Conservation (phyloP, 2,329 filamentous ascomycete species). For the Ophiobolus disseminans region DNA sequence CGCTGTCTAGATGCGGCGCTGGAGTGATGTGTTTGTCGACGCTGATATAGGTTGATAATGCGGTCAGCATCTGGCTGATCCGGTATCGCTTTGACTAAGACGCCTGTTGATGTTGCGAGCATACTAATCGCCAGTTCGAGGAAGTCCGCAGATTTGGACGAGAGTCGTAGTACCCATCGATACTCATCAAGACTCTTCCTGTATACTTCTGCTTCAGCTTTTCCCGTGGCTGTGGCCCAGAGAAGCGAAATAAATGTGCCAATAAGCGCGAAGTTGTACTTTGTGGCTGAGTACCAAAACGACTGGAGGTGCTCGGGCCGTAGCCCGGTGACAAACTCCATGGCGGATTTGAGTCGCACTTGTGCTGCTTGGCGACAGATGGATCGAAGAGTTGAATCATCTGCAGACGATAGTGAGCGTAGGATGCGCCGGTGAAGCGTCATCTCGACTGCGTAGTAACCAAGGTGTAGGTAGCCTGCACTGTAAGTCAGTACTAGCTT, state of each 20-base stretch:
- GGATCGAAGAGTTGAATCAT: constrained; percentile 40
- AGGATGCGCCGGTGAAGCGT: constrained; percentile 55
- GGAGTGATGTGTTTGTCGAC: background rate
- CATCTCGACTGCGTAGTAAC: constrained; percentile 56
- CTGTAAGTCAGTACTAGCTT: background rate
- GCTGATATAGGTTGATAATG: constrained; percentile 5
- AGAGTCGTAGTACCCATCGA: constrained; percentile 52
- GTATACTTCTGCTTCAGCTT: constrained; percentile 47
- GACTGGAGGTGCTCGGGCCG: constrained; percentile 55
- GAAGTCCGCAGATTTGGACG: constrained; percentile 53
- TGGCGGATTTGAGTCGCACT: constrained; percentile 53
- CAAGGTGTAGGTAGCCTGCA: constrained; percentile 53
- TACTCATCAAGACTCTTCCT: constrained; percentile 50
- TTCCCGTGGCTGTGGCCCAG: constrained; percentile 41
- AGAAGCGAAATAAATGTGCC: constrained; percentile 52
- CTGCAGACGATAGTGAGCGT: constrained; percentile 38
- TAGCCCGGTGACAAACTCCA: constrained; percentile 54
- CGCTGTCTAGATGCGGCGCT: background rate
- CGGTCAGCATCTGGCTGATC: constrained; percentile 7
- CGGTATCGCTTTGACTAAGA: constrained; percentile 24
- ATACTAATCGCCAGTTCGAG: constrained; percentile 49
- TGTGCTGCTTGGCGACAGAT: constrained; percentile 54
- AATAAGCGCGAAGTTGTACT: constrained; percentile 53
- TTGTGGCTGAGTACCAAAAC: constrained; percentile 57
- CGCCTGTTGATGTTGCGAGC: constrained; percentile 28